These are phyloP conservation scores for Curvularia hawaiiensis DNA, from an alignment of 2,329 filamentous ascomycete genomes.

Conservation along the genomic window DNA sequence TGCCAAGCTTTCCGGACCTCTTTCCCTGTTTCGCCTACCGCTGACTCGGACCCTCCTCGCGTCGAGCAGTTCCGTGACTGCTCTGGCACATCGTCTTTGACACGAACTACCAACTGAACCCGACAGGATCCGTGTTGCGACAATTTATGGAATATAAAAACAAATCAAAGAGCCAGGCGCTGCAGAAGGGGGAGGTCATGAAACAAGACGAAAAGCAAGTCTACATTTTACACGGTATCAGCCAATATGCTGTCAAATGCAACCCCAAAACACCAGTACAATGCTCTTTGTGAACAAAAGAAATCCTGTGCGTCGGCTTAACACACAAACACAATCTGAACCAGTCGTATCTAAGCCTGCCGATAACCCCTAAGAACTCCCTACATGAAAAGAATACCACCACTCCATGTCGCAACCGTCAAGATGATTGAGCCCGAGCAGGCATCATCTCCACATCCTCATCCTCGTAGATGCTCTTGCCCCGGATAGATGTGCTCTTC, in stretches of 20 bases:
- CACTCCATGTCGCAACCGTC: neutral
- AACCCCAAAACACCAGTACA: neutral
- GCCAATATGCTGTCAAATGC: neutral
- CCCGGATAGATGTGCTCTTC: slow-evolving; percentile 15
- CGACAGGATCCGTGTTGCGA: neutral
- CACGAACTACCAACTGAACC: neutral
- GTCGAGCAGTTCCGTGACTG: neutral
- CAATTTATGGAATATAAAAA: neutral
- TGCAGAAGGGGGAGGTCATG: neutral
- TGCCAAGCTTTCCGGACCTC: neutral
- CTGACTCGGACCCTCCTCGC: neutral
- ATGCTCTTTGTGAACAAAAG: neutral
- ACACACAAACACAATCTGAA: neutral
- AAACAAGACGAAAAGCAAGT: neutral
- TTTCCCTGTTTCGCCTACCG: no score
- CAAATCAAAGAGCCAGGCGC: neutral
- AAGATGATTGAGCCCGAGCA: neutral
- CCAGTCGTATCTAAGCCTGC: neutral
- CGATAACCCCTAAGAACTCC: neutral
- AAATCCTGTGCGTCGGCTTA: neutral
- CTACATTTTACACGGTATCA: neutral
- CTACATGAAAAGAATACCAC: neutral
- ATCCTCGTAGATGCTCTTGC: slow-evolving; percentile 21
- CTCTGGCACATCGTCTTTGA: neutral
- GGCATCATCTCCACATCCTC: slow-evolving; percentile 27